These are phyloP conservation scores for Citrus maxima DNA, from an alignment of 345 rosid species.

Conservation along the genomic window DNA sequence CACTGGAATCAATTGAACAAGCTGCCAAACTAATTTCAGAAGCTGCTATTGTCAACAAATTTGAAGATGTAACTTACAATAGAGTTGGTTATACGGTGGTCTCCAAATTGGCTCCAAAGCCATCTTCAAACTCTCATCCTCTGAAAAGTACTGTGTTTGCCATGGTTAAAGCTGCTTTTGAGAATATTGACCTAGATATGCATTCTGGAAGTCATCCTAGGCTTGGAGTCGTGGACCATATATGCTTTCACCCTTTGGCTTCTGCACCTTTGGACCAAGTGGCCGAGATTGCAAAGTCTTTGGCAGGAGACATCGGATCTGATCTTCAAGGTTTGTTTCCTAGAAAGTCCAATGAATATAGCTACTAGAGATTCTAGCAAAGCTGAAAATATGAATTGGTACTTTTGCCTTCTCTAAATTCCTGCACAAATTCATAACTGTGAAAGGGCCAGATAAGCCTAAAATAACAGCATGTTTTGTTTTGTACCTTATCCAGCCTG, in stretches of 20 bases:
- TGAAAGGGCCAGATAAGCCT: background rate
- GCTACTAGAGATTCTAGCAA: background rate
- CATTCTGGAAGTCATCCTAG: constrained; percentile 90
- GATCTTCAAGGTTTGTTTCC: constrained; percentile 59
- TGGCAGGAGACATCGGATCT: constrained; percentile 71
- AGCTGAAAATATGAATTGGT: background rate
- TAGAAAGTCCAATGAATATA: background rate
- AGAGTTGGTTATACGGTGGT: constrained; percentile 89
- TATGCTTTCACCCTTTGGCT: constrained; percentile 85
- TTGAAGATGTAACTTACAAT: no score
- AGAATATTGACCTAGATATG: constrained; percentile 52
- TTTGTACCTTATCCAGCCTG: background rate
- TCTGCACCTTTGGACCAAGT: constrained; percentile 57
- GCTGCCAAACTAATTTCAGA: constrained; percentile 65
- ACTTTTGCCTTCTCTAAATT: background rate
- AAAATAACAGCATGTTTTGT: background rate
- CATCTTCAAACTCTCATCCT: constrained; percentile 34
- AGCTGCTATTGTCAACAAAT: constrained; percentile 65
- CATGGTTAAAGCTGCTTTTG: constrained; percentile 79
- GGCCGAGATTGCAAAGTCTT: constrained; percentile 58
- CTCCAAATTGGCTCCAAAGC: constrained; percentile 38
- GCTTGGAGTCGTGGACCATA: constrained; percentile 92
- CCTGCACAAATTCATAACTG: background rate
- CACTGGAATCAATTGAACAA: constrained; percentile 63
- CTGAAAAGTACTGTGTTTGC: constrained; percentile 58